These are phyloP conservation scores for Ramaria sp. DNA, from an alignment of 768 basidiomycete genomes.

Conservation along the genomic window DNA sequence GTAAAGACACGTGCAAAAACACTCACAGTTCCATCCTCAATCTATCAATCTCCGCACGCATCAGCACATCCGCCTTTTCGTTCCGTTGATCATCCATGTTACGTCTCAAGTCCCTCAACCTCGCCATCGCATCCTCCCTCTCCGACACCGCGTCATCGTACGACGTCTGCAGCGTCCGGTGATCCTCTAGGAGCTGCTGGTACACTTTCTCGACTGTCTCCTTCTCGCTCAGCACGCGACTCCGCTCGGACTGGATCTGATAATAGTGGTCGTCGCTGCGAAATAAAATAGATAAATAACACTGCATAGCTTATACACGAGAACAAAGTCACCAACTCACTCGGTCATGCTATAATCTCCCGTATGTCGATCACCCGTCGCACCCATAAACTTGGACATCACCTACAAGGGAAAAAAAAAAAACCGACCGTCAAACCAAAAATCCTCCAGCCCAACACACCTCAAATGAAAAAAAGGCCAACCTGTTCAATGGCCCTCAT, in stretches of 20 bases:
- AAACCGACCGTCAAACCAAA: too few relatives aligned
- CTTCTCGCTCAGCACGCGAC: slow-evolving; percentile 71
- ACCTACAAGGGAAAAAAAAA: too few relatives aligned
- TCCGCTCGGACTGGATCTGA: slow-evolving; percentile 69
- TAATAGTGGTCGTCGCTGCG: slow-evolving; percentile 86
- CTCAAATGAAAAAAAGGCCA: too few relatives aligned
- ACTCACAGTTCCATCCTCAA: slow-evolving; percentile 79
- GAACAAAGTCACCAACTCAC: too few relatives aligned
- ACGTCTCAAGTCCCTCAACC: slow-evolving; percentile 47
- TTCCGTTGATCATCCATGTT: slow-evolving; percentile 50
- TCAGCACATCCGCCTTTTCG: slow-evolving; percentile 65
- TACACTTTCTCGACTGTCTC: slow-evolving; percentile 79
- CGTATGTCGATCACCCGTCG: slow-evolving; percentile 27
- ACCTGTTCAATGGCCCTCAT: slow-evolving; percentile 96
- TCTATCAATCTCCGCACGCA: slow-evolving; percentile 74
- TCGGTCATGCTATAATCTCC: slow-evolving; percentile 62
- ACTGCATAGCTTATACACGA: too few relatives aligned
- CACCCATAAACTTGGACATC: slow-evolving; percentile 64
- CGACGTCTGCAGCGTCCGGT: slow-evolving; percentile 59
- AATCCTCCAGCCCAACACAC: too few relatives aligned
- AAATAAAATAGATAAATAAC: too few relatives aligned
- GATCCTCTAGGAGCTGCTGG: slow-evolving; percentile 63
- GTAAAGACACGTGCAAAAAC: too few relatives aligned
- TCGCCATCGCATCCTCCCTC: slow-evolving; percentile 61
- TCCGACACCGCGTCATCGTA: slow-evolving; percentile 71